Percentiles rank a stretch among this genome's conserved stretches.
phyloP scores from a whole-genome alignment of 176 grass and related monocot genomes.

The Puya raimondii region DNA sequence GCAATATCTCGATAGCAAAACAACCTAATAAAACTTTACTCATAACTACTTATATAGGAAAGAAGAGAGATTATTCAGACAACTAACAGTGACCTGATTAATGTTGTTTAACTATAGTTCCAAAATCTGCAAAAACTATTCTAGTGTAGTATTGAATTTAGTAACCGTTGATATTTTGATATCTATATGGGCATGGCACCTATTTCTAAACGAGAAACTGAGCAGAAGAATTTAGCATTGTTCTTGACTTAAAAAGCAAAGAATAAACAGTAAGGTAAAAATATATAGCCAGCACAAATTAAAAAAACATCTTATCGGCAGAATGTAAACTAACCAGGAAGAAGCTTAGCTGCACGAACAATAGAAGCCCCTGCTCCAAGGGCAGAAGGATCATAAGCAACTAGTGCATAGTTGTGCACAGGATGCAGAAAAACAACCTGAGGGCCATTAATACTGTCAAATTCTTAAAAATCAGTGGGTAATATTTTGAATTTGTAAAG shows the following conservation, averaged over 20 bases:
- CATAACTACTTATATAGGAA: too few species aligned
- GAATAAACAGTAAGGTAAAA: neutral
- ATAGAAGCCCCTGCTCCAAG: conserved; percentile 81
- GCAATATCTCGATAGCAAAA: too few species aligned
- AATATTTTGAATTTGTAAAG: neutral
- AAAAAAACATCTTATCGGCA: neutral
- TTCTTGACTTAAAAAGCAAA: neutral
- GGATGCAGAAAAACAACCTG: conserved; percentile 98
- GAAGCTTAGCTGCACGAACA: conserved; percentile 90
- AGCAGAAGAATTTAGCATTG: too few species aligned
- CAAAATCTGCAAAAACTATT: too few species aligned
- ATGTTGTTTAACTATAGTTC: too few species aligned
- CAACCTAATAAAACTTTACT: too few species aligned
- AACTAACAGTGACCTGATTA: too few species aligned
- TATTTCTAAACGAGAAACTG: too few species aligned
- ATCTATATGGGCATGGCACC: too few species aligned
- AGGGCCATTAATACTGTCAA: conserved; percentile 14
- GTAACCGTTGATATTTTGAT: too few species aligned
- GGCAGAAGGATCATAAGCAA: conserved; percentile 95
- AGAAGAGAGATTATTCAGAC: too few species aligned
- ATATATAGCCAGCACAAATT: conserved; percentile 6
- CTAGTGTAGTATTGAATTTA: too few species aligned
- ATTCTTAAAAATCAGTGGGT: neutral
- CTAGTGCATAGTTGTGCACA: conserved; percentile 90
- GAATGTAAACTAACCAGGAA: conserved; percentile 60